phyloP scores from a whole-genome alignment of 257 asterid genomes.

The Lycium barbarum region DNA sequence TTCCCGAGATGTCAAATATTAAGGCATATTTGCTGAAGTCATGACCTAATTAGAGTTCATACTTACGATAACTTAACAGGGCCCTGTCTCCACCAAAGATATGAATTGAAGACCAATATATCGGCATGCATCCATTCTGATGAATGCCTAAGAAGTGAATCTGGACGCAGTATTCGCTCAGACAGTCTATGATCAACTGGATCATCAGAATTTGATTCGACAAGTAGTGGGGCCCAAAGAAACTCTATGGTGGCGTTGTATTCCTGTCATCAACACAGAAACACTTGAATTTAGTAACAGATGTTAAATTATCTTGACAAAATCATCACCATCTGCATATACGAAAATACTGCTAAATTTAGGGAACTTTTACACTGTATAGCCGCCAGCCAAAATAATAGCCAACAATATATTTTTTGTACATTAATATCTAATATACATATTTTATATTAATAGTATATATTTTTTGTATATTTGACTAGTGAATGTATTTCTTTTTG shows the following conservation, averaged over 20 bases:
- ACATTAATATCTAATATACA: too few species aligned
- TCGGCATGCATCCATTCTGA: constrained; percentile 88
- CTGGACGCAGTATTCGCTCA: constrained; percentile 85
- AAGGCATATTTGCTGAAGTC: neutral
- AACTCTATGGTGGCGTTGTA: constrained; percentile 90
- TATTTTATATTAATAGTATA: too few species aligned
- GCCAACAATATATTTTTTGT: too few species aligned
- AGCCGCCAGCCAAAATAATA: too few species aligned
- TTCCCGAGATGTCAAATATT: neutral
- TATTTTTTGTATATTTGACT: too few species aligned
- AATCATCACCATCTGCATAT: neutral
- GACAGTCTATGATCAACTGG: constrained; percentile 80
- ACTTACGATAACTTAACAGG: constrained; percentile 82
- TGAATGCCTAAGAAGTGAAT: constrained; percentile 74
- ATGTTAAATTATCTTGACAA: neutral
- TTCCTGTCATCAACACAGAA: constrained; percentile 48
- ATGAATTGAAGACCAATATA: constrained; percentile 85
- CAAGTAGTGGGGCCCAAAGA: constrained; percentile 96
- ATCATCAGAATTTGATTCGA: constrained; percentile 89
- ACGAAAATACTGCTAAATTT: too few species aligned
- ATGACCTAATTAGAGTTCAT: neutral
- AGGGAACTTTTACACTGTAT: too few species aligned
- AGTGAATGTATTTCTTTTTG: too few species aligned
- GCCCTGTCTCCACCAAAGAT: constrained; percentile 96
- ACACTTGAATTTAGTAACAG: constrained; percentile 25